A percentile compares a stretch with the other conserved stretches of the same genome.
Conservation (phyloP, 331 rosid genomes). For the Phaseolus coccineus region DNA sequence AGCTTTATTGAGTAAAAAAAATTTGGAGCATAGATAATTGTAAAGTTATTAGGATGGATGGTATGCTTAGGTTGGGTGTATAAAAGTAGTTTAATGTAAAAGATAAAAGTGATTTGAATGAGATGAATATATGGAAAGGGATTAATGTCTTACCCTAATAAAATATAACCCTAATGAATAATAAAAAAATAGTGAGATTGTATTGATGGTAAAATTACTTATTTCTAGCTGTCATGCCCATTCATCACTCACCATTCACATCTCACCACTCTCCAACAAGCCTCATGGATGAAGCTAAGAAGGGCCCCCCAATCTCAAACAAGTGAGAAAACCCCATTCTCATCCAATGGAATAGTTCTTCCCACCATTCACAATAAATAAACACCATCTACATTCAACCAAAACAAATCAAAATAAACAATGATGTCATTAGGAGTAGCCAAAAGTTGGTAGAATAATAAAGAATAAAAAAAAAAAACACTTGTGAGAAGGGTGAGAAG, state of each 20-base stretch:
- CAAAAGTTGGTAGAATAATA: conserved; percentile 46
- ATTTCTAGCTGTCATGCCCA: background rate
- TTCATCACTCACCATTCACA: background rate
- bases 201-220: background rate
- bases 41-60: no score
- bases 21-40: no score
- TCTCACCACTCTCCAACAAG: conserved; percentile 37
- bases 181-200: no score
- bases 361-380: conserved; percentile 43
- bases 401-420: background rate
- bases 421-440: conserved; percentile 25
- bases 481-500: conserved; percentile 7
- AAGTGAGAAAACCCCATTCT: conserved; percentile 21
- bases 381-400: background rate
- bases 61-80: no score
- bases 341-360: conserved; percentile 49
- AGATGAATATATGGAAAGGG: no score
- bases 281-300: conserved; percentile 39
- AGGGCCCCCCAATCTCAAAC: conserved; percentile 3
- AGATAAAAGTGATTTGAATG: no score
- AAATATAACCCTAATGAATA: no score
- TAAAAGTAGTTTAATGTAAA: no score
- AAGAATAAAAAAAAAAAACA: conserved; percentile 33
- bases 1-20: no score
- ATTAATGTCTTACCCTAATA: no score